Base-by-base conservation (phyloP, 1,284 basidiomycete genomes). In the Ganoderma sp. region DNA sequence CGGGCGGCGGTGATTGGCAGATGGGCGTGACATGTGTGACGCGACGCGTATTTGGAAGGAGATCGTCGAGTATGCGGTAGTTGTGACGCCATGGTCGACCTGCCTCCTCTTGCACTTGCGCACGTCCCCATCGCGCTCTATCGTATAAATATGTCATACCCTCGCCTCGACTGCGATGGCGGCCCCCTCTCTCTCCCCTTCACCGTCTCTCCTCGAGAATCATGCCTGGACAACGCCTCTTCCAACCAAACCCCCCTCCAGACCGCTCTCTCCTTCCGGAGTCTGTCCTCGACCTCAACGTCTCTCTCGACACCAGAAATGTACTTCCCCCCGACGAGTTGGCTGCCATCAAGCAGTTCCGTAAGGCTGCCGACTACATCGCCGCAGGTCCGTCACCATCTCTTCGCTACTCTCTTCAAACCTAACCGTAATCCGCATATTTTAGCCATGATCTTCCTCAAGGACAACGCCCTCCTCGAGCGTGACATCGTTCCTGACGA, bases 361-460 rank as follows among this genome's bases (percentile, higher is more conserved):
- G 85, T 43, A 81, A 85, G 6, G 87, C 88, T 54, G 88, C 88
- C 14, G 83, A 89, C 75, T 91, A 89, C 73, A 87, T 91, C 64
- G 84, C 89, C 65, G 88, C 89, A 37, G 88, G 88, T 88, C 68
- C 37, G 81, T 73, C 37, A 39, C 37, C 3, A 3, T 10, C 15
- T 32, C 66, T 58, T 63, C n/a, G 6, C 57, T 61, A 39, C 64
- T 64, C 28, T 34, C 43, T 39, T 32, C 42, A 22, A 61, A 12
- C 52, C 52, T 66, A 12, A 64, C 22, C 12, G 10, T 62, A 19
- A 41, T 6, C 22, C 22, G 15, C 34, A 56, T 54, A 57, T 64
- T 69, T 5, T 28, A 90, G 90, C 90, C 0, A 91, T 92, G 90
- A 95, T 94, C 74, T 96, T 94, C 81, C 82, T 96, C 63, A 88